phyloP scores from a whole-genome alignment of 1,284 basidiomycete genomes.

The Grifola frondosa region DNA sequence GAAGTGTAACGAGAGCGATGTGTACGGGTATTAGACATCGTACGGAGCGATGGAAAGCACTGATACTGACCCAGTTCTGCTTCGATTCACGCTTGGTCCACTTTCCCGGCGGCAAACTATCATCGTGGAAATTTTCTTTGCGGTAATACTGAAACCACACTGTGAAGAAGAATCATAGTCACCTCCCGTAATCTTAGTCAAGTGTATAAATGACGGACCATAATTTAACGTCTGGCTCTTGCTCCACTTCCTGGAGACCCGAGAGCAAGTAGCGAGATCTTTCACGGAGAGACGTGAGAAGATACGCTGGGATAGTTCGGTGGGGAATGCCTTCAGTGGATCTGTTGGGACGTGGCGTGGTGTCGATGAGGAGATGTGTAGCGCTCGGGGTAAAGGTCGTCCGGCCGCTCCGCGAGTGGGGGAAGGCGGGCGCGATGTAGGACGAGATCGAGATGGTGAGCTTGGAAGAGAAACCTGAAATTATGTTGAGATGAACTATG shows the following conservation, averaged over 20 bases:
- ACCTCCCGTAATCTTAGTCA: conserved; percentile 1
- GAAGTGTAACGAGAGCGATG: not conserved
- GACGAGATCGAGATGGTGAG: conserved; percentile 38
- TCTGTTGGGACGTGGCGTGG: conserved; percentile 42
- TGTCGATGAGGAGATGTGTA: conserved; percentile 34
- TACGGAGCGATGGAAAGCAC: not conserved
- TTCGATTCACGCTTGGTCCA: conserved; percentile 87
- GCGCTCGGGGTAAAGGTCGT: conserved; percentile 41
- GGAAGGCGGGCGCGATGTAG: conserved; percentile 54
- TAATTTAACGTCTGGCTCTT: conserved; percentile 89
- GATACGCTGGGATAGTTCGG: conserved; percentile 75
- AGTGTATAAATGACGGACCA: conserved; percentile 55
- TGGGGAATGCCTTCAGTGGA: conserved; percentile 72
- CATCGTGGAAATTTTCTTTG: conserved; percentile 78
- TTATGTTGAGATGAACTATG: not conserved
- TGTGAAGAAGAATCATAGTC: conserved; percentile 30
- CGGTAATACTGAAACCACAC: conserved; percentile 90
- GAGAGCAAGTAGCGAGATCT: conserved; percentile 73
- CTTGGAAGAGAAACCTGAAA: conserved; percentile 63
- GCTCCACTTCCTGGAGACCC: conserved; percentile 83
- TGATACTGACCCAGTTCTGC: conserved; percentile 69
- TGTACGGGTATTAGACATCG: not conserved
- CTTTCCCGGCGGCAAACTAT: conserved; percentile 72
- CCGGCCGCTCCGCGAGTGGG: conserved; percentile 53
- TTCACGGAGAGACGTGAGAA: conserved; percentile 65